Percentiles rank a stretch among this genome's conserved stretches.
Conservation (phyloP, 2,329 filamentous ascomycete species). For the Rosellinia necatrix region DNA sequence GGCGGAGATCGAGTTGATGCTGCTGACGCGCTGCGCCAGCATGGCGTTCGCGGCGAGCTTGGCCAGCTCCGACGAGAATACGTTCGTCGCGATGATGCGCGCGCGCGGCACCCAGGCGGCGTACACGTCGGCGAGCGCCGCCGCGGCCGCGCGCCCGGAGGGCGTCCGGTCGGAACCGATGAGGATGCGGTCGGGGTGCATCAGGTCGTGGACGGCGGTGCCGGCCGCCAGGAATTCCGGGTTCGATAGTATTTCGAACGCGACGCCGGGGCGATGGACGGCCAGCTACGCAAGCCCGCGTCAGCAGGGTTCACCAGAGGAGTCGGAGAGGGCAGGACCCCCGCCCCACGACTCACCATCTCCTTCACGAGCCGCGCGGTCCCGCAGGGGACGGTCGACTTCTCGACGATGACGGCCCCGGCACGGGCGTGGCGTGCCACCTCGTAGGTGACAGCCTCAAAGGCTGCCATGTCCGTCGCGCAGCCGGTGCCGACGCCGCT, state of each 20-base stretch:
- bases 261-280: slow-evolving; percentile 63
- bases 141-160: slow-evolving; percentile 65
- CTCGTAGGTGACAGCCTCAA: slow-evolving; percentile 70
- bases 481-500: slow-evolving; percentile 70
- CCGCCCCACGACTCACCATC: slow-evolving; percentile 4
- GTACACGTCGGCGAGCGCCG: slow-evolving; percentile 68
- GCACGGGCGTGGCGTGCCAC: slow-evolving; percentile 69
- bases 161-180: slow-evolving; percentile 71
- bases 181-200: slow-evolving; percentile 73
- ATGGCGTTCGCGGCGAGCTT: slow-evolving; percentile 82
- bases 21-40: slow-evolving; percentile 79
- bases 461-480: slow-evolving; percentile 73
- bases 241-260: slow-evolving; percentile 79
- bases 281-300: slow-evolving; percentile 48
- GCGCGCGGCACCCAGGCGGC: slow-evolving; percentile 69
- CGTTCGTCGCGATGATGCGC: slow-evolving; percentile 72
- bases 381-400: slow-evolving; percentile 78
- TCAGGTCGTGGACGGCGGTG: slow-evolving; percentile 72
- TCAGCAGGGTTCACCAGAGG: too few species aligned
- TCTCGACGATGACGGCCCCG: slow-evolving; percentile 78
- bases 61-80: slow-evolving; percentile 78
- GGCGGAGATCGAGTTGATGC: slow-evolving; percentile 80
- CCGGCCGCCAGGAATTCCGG: slow-evolving; percentile 82
- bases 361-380: slow-evolving; percentile 53
- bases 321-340: too few species aligned